Evolutionary conservation across 2,329 filamentous ascomycete genomes (phyloP).

Genomic region (Boeremia lycopersici): DNA sequence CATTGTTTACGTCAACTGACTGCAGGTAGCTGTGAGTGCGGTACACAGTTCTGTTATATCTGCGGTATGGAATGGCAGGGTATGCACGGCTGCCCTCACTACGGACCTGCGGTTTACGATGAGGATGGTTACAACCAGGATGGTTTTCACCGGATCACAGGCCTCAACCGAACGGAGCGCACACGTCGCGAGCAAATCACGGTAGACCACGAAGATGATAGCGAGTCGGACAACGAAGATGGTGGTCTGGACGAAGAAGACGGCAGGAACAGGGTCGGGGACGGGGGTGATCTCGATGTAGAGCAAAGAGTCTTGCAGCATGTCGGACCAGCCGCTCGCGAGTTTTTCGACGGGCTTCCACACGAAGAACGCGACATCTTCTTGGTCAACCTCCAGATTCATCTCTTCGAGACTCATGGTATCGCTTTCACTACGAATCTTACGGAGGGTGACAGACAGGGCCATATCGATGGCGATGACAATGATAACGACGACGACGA

Average conservation of each 20-base stretch:
- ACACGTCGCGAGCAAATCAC: slow-evolving; percentile 23
- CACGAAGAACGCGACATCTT: slow-evolving; percentile 18
- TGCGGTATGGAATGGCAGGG: slow-evolving; percentile 40
- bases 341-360: slow-evolving; percentile 16
- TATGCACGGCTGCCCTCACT: slow-evolving; percentile 38
- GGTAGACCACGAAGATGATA: slow-evolving; percentile 10
- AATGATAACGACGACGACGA: background rate
- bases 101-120: slow-evolving; percentile 38
- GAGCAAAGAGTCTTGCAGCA: slow-evolving; percentile 21
- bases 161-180: slow-evolving; percentile 31
- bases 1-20: slow-evolving; percentile 2
- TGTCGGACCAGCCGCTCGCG: slow-evolving; percentile 18
- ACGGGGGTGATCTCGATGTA: slow-evolving; percentile 7
- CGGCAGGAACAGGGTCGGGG: slow-evolving; percentile 10
- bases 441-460: background rate
- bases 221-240: slow-evolving; percentile 17
- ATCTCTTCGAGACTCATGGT: slow-evolving; percentile 25
- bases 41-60: slow-evolving; percentile 41
- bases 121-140: slow-evolving; percentile 41
- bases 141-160: slow-evolving; percentile 37
- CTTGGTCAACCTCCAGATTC: slow-evolving; percentile 24
- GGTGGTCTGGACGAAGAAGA: slow-evolving; percentile 12
- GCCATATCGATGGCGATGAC: background rate
- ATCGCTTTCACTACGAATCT: background rate
- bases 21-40: slow-evolving; percentile 32